Base-by-base conservation (phyloP, 345 rosid species). In the Angophora floribunda region DNA sequence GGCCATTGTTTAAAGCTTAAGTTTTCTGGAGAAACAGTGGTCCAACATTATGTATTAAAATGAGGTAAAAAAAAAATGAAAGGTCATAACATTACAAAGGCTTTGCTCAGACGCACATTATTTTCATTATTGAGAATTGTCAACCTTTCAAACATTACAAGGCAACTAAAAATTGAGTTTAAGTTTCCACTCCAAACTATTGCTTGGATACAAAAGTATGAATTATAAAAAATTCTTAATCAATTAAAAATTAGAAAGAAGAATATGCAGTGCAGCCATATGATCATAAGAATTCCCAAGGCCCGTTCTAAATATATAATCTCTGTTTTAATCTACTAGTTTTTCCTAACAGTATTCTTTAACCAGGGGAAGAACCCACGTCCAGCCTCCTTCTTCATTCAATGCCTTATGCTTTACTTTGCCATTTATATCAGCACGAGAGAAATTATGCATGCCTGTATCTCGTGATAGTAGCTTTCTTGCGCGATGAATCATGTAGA, bases 401-500 rank as follows among this genome's bases (percentile, higher is more conserved):
- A 24, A 75, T 75, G 49, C 14, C 82, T 75, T 5, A 75, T 75
- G 24, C 28, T 75, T 70, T 70, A 70, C 47, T 70, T 36, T 41
- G 41, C 45, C 80, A 70, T 32, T 26, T 50, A 85, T 24, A 24
- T 85, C 11, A 85, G 57, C 57, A 85, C 17, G 85, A 61, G n/a
- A n/a, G 44, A 61, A 50, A 87, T 26, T 65, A 59, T 50, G 87
- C 59, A 86, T 94, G 94, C 99, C 97, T 91, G 92, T 89, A 89
- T 88, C 95, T 88, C 87, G 87, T 45, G 92, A 89, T 36, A 93
- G 96, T 26, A 95, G 91, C 92, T 95, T 95, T 90, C 90, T 91
- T 75, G 97, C 95, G 89, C 96, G 92, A 89, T 94, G 95, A 88
- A 92, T 96, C 94, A 96, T 90, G 90, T 95, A 96, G 55, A 97